Base-by-base conservation (phyloP, 1,284 basidiomycete genomes). In the Amylostereum areolatum region DNA sequence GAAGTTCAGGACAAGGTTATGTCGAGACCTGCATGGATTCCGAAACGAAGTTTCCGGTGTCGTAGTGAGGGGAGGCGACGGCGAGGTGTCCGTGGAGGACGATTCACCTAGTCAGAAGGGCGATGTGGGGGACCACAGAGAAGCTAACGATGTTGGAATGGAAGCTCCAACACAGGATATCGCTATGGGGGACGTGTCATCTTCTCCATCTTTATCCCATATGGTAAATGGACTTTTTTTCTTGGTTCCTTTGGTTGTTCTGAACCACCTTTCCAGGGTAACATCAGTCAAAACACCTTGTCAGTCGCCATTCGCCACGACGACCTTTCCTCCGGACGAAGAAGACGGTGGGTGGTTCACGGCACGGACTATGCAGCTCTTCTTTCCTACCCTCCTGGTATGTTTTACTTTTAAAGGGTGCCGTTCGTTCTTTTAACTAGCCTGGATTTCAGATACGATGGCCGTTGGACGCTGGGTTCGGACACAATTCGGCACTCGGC, bases 271-370 rank as follows among this genome's bases (percentile, higher is more conserved):
- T 29, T 18, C 36, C 55, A 83, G 83, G 84, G 83, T 29, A 56
- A 60, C 8, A 80, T 87, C 50, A 74, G 80, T 12, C 83, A 86
- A 55, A 83, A 86, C 57, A 77, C 81, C 1, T 66, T 87, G 35
- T 75, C 78, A 41, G 67, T 72, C 9, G 83, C 84, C 80, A 85
- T 87, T 56, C 74, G 80, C 37, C 78, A 81, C 45, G 84, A 87
- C 55, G 84, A 85, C 61, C 64, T 77, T 52, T 65, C 73, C n/a
- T 80, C 80, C n/a, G 65, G 71, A 25, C 73, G 79, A 39, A 70
- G 73, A 29, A 67, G 81, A 31, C 69, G 83, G 52, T 67, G 82
- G 49, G 72, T 73, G 31, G 78, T 29, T 12, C 11, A 25, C 25
- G 42, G 10, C 30, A 12, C 39, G 7, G 47, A 48, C 25, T 43